A percentile compares a stretch with the other conserved stretches of the same genome.
phyloP scores from a whole-genome alignment of 2,329 filamentous ascomycete species.

The Fusarium lyarnte region DNA sequence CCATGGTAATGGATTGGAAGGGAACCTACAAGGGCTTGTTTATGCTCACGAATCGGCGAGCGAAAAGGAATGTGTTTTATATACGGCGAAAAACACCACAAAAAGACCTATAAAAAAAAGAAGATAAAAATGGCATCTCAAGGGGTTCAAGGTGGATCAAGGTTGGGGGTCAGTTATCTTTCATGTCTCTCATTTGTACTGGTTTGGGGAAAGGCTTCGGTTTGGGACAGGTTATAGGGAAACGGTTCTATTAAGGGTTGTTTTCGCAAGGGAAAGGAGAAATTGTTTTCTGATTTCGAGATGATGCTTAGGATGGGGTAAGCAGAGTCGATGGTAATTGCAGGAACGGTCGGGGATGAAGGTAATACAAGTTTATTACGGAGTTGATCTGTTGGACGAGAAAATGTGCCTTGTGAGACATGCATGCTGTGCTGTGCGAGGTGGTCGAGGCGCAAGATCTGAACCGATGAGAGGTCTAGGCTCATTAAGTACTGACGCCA shows the following conservation, averaged over 20 bases:
- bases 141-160: conserved; percentile 33
- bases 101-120: neutral
- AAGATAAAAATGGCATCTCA: conserved; percentile 36
- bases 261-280: conserved; percentile 35
- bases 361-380: conserved; percentile 32
- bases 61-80: conserved; percentile 31
- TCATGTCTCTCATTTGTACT: conserved; percentile 32
- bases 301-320: neutral
- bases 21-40: conserved; percentile 18
- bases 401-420: neutral
- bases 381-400: neutral
- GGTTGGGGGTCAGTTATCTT: conserved; percentile 16
- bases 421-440: neutral
- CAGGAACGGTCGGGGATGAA: neutral
- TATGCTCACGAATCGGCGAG: conserved; percentile 20
- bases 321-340: conserved; percentile 23
- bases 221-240: conserved; percentile 26
- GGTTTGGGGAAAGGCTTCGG: conserved; percentile 31
- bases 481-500: neutral
- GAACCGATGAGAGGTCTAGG: neutral
- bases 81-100: conserved; percentile 25
- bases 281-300: conserved; percentile 35
- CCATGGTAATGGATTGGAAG: conserved; percentile 28
- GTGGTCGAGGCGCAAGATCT: neutral
- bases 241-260: conserved; percentile 34